These are phyloP conservation scores for Hypomyces perniciosus DNA, from an alignment of 2,329 filamentous ascomycete species.

Conservation along the genomic window DNA sequence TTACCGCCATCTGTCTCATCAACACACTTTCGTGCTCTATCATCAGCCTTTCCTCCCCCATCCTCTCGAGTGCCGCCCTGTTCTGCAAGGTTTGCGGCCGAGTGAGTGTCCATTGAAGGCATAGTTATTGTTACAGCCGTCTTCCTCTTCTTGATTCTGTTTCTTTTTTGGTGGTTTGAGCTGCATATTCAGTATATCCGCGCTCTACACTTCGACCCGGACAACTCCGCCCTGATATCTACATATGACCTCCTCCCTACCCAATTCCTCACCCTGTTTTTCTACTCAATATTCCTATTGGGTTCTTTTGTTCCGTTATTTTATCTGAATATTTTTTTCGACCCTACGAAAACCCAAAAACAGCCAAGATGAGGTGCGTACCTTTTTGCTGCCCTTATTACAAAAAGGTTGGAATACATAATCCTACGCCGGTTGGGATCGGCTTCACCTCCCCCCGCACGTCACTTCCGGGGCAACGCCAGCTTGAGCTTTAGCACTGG, in stretches of 20 bases:
- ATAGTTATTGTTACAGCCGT: no score
- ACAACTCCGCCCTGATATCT: not conserved
- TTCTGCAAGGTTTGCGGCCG: no score
- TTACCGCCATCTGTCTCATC: no score
- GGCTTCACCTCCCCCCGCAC: constrained; percentile 5
- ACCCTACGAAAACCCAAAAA: not conserved
- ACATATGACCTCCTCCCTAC: not conserved
- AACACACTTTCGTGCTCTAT: no score
- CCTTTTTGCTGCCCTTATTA: not conserved
- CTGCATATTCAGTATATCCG: not conserved
- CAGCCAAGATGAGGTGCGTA: constrained; percentile 14
- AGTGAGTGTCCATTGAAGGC: no score
- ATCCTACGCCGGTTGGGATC: not conserved
- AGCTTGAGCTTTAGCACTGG: not conserved
- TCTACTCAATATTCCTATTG: no score
- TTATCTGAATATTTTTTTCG: not conserved
- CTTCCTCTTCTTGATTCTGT: not conserved
- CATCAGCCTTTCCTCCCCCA: no score
- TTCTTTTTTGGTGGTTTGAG: not conserved
- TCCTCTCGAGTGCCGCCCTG: no score
- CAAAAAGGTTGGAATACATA: not conserved
- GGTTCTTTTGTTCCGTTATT: not conserved
- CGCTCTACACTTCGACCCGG: not conserved
- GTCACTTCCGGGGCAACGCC: constrained; percentile 2
- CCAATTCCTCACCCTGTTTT: not conserved